Conservation (phyloP, 495 filamentous ascomycete species). For the Penicillium egyptiacum region DNA sequence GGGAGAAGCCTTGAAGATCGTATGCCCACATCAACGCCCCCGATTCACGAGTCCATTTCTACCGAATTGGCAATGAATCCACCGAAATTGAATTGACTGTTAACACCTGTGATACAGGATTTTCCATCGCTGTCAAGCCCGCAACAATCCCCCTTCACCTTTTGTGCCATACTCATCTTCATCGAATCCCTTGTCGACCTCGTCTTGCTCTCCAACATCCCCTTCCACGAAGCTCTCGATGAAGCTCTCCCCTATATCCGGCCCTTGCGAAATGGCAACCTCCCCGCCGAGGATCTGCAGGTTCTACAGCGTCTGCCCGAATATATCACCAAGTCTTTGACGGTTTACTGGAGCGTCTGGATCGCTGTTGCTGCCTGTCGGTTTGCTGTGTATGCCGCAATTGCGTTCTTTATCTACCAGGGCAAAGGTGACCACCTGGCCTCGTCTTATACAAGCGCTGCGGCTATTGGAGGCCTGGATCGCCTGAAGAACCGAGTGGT, state of each 20-base stretch:
- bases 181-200: slow-evolving; percentile 71
- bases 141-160: slow-evolving; percentile 61
- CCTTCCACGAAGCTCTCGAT: slow-evolving; percentile 43
- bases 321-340: slow-evolving; percentile 33
- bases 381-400: slow-evolving; percentile 60
- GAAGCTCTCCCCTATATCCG: slow-evolving; percentile 34
- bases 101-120: slow-evolving; percentile 34
- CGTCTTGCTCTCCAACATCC: slow-evolving; percentile 59
- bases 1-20: slow-evolving; percentile 78
- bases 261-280: slow-evolving; percentile 28
- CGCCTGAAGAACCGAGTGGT: slow-evolving; percentile 75
- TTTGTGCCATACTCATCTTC: slow-evolving; percentile 68
- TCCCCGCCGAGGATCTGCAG: slow-evolving; percentile 31
- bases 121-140: slow-evolving; percentile 59
- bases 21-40: slow-evolving; percentile 34
- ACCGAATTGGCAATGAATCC: background rate
- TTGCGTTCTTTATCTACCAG: slow-evolving; percentile 70
- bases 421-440: slow-evolving; percentile 45
- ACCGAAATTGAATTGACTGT: slow-evolving; percentile 22
- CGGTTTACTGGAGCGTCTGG: slow-evolving; percentile 72
- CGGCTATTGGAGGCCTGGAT: slow-evolving; percentile 40
- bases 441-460: slow-evolving; percentile 30
- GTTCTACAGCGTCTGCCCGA: slow-evolving; percentile 41
- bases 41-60: background rate
- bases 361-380: slow-evolving; percentile 67